Conservation (phyloP, 257 asterid species). For the Solanum verrucosum region DNA sequence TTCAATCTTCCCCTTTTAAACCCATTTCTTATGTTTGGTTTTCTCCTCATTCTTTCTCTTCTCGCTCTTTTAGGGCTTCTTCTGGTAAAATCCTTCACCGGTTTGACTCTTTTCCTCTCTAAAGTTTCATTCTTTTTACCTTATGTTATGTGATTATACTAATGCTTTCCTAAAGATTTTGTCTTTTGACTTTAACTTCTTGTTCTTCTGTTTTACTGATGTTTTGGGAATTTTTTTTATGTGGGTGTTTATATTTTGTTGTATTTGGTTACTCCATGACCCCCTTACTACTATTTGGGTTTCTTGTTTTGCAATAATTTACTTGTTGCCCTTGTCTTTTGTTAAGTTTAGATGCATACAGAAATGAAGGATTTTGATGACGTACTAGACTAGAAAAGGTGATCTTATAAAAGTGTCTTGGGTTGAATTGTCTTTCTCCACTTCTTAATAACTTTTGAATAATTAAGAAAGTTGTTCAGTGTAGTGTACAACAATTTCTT, state of each 20-base stretch:
- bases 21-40: too few relatives aligned
- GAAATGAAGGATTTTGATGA: not conserved
- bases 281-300: not conserved
- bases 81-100: too few relatives aligned
- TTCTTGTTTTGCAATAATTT: not conserved
- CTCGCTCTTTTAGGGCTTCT: too few relatives aligned
- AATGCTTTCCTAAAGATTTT: not conserved
- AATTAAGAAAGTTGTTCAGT: not conserved
- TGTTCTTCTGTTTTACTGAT: not conserved
- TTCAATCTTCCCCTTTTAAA: too few relatives aligned
- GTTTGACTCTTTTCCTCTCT: too few relatives aligned
- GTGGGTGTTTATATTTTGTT: not conserved
- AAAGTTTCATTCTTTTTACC: too few relatives aligned
- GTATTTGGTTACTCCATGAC: not conserved
- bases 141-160: too few relatives aligned
- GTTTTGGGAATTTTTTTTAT: not conserved
- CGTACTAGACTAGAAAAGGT: too few relatives aligned
- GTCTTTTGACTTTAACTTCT: not conserved
- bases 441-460: not conserved
- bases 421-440: not conserved
- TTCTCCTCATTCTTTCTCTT: too few relatives aligned
- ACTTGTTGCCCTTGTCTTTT: not conserved
- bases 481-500: too few relatives aligned
- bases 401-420: too few relatives aligned
- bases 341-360: not conserved